Conservation (phyloP, 2,329 filamentous ascomycete species). For the Aspergillus melleus region DNA sequence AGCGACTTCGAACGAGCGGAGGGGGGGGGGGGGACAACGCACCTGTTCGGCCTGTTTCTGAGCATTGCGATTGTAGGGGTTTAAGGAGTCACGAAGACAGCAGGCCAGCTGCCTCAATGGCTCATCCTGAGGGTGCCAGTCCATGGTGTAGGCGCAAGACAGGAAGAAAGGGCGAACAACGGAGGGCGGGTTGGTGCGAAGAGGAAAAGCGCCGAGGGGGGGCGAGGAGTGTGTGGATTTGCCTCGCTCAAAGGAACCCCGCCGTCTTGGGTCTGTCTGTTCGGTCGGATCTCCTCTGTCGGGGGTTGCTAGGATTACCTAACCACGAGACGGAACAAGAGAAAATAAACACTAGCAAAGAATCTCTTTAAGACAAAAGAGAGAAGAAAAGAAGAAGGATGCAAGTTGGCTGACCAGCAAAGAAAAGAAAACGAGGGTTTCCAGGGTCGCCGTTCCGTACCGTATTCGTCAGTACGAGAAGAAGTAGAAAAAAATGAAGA, state of each 20-base stretch:
- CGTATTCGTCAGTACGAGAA: too few species aligned
- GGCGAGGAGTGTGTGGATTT: constrained; percentile 13
- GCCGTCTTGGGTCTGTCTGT: constrained; percentile 5
- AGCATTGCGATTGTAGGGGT: constrained; percentile 72
- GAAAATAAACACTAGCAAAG: too few species aligned
- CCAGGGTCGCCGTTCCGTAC: too few species aligned
- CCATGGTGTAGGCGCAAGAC: constrained; percentile 56
- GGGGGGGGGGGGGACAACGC: constrained; percentile 40
- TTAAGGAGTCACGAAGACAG: constrained; percentile 89
- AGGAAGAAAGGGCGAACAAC: constrained; percentile 5
- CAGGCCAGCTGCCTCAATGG: constrained; percentile 84
- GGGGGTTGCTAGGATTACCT: too few species aligned
- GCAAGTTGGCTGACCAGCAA: too few species aligned
- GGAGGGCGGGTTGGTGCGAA: constrained; percentile 5
- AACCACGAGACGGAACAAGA: too few species aligned
- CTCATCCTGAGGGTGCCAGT: constrained; percentile 88
- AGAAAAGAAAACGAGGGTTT: too few species aligned
- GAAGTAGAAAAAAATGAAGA: too few species aligned
- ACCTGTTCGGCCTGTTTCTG: constrained; percentile 91
- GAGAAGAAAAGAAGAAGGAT: too few species aligned
- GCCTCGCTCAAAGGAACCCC: constrained; percentile 24
- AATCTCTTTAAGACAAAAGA: too few species aligned
- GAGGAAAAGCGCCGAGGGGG: constrained; percentile 9
- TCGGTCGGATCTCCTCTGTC: too few species aligned
- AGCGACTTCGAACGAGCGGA: background rate